Evolutionary conservation across 2,329 filamentous ascomycete genomes (phyloP).

Genomic region (Tolypocladium tropicale): DNA sequence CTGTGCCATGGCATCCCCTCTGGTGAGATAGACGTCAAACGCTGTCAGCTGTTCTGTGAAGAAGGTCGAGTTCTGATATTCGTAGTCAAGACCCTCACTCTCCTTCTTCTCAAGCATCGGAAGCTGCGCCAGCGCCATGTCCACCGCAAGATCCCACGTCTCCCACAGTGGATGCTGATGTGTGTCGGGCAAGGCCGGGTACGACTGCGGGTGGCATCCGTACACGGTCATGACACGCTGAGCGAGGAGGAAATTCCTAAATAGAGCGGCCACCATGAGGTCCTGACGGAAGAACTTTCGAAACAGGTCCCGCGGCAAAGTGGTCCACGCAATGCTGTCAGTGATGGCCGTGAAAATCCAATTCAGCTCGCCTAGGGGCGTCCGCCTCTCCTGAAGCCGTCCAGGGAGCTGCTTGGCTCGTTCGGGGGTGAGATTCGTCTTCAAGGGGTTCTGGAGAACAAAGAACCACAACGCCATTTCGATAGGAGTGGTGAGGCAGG

Average conservation of each 20-base stretch:
- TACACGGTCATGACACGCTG: slow-evolving; percentile 96
- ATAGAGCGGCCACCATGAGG: slow-evolving; percentile 96
- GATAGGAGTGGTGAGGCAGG: slow-evolving; percentile 91
- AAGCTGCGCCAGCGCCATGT: slow-evolving; percentile 85
- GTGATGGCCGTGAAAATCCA: slow-evolving; percentile 99
- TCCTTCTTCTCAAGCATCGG: slow-evolving; percentile 75
- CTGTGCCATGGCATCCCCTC: slow-evolving; percentile 69
- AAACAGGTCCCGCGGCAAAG: slow-evolving; percentile 78
- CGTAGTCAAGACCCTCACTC: slow-evolving; percentile 64
- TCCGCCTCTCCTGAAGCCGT: slow-evolving; percentile 82
- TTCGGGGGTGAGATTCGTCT: slow-evolving; percentile 61
- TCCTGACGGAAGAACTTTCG: slow-evolving; percentile 97
- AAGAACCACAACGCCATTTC: slow-evolving; percentile 97
- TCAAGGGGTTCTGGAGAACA: slow-evolving; percentile 78
- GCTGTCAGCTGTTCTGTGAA: slow-evolving; percentile 96
- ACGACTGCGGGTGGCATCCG: slow-evolving; percentile 89
- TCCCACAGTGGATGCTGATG: slow-evolving; percentile 93
- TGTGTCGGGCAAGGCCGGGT: slow-evolving; percentile 84
- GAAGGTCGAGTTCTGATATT: slow-evolving; percentile 90
- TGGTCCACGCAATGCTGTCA: slow-evolving; percentile 98
- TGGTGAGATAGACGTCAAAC: slow-evolving; percentile 88
- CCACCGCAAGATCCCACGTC: slow-evolving; percentile 94
- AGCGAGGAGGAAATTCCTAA: slow-evolving; percentile 88
- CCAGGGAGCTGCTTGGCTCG: slow-evolving; percentile 85
- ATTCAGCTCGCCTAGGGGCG: slow-evolving; percentile 89